Base-by-base conservation (phyloP, 352 stramenopile species). In the Phytopythium litorale region DNA sequence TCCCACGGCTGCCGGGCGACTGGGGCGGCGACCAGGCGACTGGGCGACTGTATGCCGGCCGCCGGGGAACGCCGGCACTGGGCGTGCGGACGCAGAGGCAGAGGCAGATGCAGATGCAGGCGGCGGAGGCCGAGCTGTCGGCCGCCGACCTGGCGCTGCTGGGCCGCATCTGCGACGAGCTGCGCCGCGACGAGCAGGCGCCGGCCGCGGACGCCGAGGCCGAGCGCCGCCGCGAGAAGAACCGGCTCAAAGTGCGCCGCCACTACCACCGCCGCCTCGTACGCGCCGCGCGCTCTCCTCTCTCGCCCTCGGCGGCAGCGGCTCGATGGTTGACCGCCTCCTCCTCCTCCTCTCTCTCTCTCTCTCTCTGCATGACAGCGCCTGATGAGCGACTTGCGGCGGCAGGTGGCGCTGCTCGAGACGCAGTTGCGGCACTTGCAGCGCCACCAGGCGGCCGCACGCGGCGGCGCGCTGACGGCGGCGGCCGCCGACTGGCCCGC, bases 241-340 rank as follows among this genome's bases (percentile, higher is more conserved):
- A 76, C 52, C 66, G 69, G 15, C 62, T 67, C 23, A 76, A 76
- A 54, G 69, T 76, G 46, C 66, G 69, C 4, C 66, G 66, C 21
- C 66, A 73, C 66, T 76, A 76, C 69, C 69, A 76, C 60, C 65
- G 66, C 55, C 69, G 71, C 52, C 56, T 73, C 42, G 58, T 64
- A 56, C 35, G 58, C 28, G 9, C 8, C 32, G 23, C 5, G 11
- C 25, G 33, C 33, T 37, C 28, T 38, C 13, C 8, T 43, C 38
- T 23, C 18, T 50, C 42, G 21, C 9, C 0, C 32, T 21, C 37
- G n/a, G n/a, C n/a, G n/a, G n/a, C n/a, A n/a, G n/a, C n/a, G n/a
- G n/a, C n/a, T n/a, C n/a, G n/a, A n/a, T n/a, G n/a, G n/a, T n/a
- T n/a, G n/a, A n/a, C n/a, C n/a, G n/a, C n/a, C n/a, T n/a, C n/a